Evolutionary conservation across 2,329 filamentous ascomycete genomes (phyloP), one percentile per base, ranked within the genome.

Genomic region (Neopestalotiopsis rosae): DNA sequence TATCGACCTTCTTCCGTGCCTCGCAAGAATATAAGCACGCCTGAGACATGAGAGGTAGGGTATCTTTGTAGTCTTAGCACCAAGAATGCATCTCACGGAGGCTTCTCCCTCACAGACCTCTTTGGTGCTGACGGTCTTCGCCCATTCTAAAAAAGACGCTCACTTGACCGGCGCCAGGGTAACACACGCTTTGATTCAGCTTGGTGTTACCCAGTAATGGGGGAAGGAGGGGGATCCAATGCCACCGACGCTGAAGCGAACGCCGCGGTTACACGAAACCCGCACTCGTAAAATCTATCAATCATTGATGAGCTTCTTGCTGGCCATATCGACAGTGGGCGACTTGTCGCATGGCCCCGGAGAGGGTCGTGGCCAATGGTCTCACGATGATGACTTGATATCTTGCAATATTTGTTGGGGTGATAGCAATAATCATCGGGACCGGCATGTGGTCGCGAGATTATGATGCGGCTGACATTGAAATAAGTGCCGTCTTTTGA

Each of bases 101-200:
- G 20, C 40, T n/a, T n/a, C n/a, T 30, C n/a, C n/a, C 65, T 58
- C 69, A 59, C 65, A 34, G 65, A 58, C 30, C 65, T 40, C 62
- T 38, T 62, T 20, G 17, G 32, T 34, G 32, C 59, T 30, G 34
- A 34, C n/a, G 28, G 40, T 42, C 4, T 52, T 67, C 66, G 49
- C 63, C n/a, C 63, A 66, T 66, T n/a, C 45, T 1, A 52, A 49
- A n/a, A 52, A 10, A 52, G 45, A 12, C 49, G 65, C 70, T 70
- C 68, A 71, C 67, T 69, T 71, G 70, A 69, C 68, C 69, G 71
- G 65, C 69, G 70, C 68, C 66, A 67, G 45, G 69, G 73, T 73
- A 67, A 61, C 67, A 75, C 71, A 66, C 28, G 64, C 68, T 66
- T 45, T 73, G 69, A 69, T 71, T 71, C 71, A 71, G 69, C 62